phyloP scores from a whole-genome alignment of 805 yeast species.

The Phaffomyces thermotolerans region DNA sequence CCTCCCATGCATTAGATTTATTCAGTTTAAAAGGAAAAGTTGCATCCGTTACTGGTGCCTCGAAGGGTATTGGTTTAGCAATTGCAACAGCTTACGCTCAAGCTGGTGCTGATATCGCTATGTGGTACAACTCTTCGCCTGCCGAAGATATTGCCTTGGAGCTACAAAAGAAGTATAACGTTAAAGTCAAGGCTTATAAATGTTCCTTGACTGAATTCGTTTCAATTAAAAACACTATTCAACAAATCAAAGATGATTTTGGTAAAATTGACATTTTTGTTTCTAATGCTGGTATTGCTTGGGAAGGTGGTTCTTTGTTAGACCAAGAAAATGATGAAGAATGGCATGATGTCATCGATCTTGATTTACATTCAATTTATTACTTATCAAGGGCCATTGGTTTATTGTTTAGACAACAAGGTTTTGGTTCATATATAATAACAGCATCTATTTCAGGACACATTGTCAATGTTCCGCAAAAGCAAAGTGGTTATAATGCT shows the following conservation, averaged over 20 bases:
- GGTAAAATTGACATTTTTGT: conserved; percentile 73
- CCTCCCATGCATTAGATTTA: conserved; percentile 51
- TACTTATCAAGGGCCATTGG: conserved; percentile 77
- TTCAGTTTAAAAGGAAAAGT: conserved; percentile 81
- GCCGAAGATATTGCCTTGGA: conserved; percentile 37
- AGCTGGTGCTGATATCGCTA: conserved; percentile 82
- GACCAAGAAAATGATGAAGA: conserved; percentile 38
- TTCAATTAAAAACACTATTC: conserved; percentile 24
- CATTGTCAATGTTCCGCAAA: conserved; percentile 81
- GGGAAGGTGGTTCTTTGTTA: conserved; percentile 59
- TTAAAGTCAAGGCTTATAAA: conserved; percentile 52
- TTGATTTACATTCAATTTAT: conserved; percentile 76
- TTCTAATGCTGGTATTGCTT: conserved; percentile 86
- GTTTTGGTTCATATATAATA: conserved; percentile 69
- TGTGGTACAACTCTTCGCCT: conserved; percentile 24
- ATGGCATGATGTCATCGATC: conserved; percentile 67
- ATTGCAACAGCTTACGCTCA: conserved; percentile 82
- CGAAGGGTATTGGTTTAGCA: conserved; percentile 76
- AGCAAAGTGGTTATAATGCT: conserved; percentile 81
- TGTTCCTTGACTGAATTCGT: conserved; percentile 27
- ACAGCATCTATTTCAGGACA: conserved; percentile 90
- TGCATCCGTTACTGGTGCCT: conserved; percentile 78
- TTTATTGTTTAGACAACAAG: conserved; percentile 61
- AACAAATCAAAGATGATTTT: conserved; percentile 52
- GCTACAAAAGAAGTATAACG: conserved; percentile 55